Evolutionary conservation across 306 rosid genomes (phyloP).

Genomic region (Pterocarpus santalinus): DNA sequence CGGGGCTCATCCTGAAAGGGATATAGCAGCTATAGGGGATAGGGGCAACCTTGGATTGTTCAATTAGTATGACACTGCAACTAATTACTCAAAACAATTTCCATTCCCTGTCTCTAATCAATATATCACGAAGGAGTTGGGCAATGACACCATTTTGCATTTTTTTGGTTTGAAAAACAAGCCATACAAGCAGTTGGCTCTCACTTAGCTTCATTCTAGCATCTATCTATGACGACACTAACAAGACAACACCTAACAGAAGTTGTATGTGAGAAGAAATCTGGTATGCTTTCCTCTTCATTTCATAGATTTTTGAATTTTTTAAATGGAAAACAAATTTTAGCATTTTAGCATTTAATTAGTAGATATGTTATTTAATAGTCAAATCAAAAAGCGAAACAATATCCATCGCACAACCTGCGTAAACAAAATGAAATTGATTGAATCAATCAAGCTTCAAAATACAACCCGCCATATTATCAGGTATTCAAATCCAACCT

Average conservation of each 20-base stretch:
- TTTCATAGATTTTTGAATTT: neutral
- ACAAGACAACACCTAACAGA: neutral
- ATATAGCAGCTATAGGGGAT: neutral
- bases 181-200: neutral
- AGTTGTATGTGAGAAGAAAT: neutral
- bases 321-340: slow-evolving; percentile 1
- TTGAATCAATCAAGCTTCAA: slow-evolving; percentile 13
- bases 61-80: slow-evolving; percentile 2
- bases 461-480: neutral
- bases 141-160: neutral
- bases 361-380: slow-evolving; percentile 28
- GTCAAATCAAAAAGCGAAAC: slow-evolving; percentile 24
- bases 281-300: neutral
- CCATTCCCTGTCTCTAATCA: slow-evolving; percentile 7
- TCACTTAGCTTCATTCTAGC: slow-evolving; percentile 21
- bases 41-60: neutral
- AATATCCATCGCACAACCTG: slow-evolving; percentile 2
- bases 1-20: neutral
- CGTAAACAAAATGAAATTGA: slow-evolving; percentile 28
- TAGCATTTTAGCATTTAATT: slow-evolving; percentile 16
- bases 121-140: neutral
- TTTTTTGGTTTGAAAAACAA: slow-evolving; percentile 11
- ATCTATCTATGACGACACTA: neutral
- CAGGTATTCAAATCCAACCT: no score
- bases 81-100: slow-evolving; percentile 15